phyloP scores from a whole-genome alignment of 192 early-diverging fungal genomes.

The Coemansia brasiliensis region DNA sequence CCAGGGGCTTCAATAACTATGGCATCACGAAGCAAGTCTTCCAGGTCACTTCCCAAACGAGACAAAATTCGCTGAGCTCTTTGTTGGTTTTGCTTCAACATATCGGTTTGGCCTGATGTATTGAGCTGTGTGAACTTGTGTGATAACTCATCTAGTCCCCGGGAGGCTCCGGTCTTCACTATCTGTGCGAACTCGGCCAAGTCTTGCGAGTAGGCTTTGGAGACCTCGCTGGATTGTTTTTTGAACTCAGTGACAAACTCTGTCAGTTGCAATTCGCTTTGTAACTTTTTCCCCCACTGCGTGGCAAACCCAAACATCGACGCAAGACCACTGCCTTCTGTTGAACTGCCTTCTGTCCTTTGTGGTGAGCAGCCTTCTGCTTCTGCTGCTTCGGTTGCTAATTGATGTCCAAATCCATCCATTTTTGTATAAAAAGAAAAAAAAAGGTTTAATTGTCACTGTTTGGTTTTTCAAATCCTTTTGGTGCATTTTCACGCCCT shows the following conservation, averaged over 20 bases:
- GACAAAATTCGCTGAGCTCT: conserved; percentile 34
- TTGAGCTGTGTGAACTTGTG: conserved; percentile 34
- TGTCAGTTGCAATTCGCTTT: conserved; percentile 28
- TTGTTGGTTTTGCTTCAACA: conserved; percentile 26
- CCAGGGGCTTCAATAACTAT: conserved; percentile 52
- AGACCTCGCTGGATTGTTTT: conserved; percentile 43
- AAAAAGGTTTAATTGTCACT: conserved; percentile 14
- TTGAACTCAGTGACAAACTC: conserved; percentile 46
- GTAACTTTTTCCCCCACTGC: conserved; percentile 47
- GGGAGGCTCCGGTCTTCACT: conserved; percentile 31
- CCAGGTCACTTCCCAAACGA: conserved; percentile 37
- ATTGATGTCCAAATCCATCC: conserved; percentile 39
- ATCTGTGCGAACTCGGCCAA: conserved; percentile 48
- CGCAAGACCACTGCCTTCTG: not conserved
- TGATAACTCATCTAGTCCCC: conserved; percentile 44
- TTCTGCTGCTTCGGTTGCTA: conserved; percentile 44
- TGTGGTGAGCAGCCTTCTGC: conserved; percentile 33
- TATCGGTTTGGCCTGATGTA: conserved; percentile 5
- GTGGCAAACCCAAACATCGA: conserved; percentile 43
- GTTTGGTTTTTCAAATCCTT: conserved; percentile 44
- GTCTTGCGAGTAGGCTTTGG: conserved; percentile 49
- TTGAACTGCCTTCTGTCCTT: not conserved
- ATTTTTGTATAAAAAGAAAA: conserved; percentile 17
- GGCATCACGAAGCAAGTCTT: conserved; percentile 45
- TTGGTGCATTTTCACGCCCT: conserved; percentile 54